Evolutionary conservation across 2,329 filamentous ascomycete species (phyloP).

Genomic region (Nigrospora osmanthi): DNA sequence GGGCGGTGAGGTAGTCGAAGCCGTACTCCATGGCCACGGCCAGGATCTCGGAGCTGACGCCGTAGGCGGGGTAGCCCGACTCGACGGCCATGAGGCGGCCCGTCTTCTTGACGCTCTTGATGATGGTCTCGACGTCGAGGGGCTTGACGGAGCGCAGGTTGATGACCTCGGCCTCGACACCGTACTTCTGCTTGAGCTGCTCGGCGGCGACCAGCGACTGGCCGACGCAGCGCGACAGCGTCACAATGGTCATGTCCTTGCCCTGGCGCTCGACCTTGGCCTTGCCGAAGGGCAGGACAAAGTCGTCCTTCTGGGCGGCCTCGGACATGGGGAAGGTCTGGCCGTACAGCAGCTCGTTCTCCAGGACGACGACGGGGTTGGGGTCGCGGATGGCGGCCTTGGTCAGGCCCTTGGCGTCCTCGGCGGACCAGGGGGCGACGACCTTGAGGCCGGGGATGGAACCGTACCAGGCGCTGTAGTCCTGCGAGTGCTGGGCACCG

Average conservation of each 20-base stretch:
- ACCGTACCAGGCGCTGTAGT: conserved; percentile 98
- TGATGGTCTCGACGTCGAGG: conserved; percentile 86
- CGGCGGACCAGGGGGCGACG: conserved; percentile 88
- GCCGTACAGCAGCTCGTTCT: conserved; percentile 90
- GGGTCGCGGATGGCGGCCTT: conserved; percentile 98
- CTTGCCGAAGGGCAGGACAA: conserved; percentile 95
- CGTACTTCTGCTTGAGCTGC: conserved; percentile 91
- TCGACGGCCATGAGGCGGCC: conserved; percentile 85
- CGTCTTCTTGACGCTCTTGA: conserved; percentile 99
- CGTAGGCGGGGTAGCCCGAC: conserved; percentile 93
- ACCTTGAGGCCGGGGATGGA: conserved; percentile 97
- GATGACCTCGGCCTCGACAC: conserved; percentile 91
- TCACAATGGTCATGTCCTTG: conserved; percentile 93
- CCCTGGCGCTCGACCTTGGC: conserved; percentile 96
- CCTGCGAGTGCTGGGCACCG: conserved; percentile 95
- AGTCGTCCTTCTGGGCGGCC: conserved; percentile 91
- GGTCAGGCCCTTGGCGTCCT: conserved; percentile 95
- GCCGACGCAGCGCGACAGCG: conserved; percentile 90
- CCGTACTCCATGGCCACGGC: conserved; percentile 95
- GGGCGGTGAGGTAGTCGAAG: conserved; percentile 95
- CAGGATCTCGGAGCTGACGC: conserved; percentile 86
- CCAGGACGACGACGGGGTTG: conserved; percentile 88
- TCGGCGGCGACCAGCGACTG: conserved; percentile 85
- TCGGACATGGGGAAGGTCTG: conserved; percentile 95
- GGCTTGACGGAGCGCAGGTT: conserved; percentile 98